These are phyloP conservation scores for Colletotrichum eremochloae DNA, from an alignment of 2,329 filamentous ascomycete species.

Conservation along the genomic window DNA sequence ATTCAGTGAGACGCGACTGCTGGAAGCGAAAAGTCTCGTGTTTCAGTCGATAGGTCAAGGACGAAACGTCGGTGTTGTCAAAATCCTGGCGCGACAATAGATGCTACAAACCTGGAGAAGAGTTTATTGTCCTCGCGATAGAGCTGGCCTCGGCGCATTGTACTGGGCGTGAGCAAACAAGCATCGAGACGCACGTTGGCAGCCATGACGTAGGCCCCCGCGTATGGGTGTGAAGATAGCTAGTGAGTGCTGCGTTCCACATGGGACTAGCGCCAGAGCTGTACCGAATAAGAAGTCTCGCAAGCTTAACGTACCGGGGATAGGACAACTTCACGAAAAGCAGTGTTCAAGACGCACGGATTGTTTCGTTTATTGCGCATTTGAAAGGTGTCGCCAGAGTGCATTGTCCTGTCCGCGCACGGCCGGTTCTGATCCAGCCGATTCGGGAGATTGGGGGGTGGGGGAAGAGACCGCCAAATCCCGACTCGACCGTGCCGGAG, in stretches of 20 bases:
- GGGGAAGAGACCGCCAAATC: neutral
- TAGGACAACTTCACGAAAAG: neutral
- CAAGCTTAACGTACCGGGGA: neutral
- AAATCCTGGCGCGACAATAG: neutral
- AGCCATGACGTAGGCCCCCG: conserved; percentile 33
- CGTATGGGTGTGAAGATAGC: conserved; percentile 5
- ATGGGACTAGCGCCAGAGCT: conserved; percentile 22
- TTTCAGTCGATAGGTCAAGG: neutral
- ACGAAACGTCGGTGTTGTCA: neutral
- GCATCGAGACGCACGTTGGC: conserved; percentile 19
- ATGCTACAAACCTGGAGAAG: neutral
- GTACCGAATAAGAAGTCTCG: neutral
- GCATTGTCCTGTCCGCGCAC: neutral
- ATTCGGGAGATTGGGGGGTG: neutral
- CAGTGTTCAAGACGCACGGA: neutral
- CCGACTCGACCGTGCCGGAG: neutral
- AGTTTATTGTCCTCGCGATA: neutral
- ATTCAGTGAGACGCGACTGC: neutral
- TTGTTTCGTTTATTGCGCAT: neutral
- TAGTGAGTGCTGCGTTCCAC: neutral
- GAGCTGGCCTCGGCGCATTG: neutral
- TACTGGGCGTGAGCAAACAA: conserved; percentile 4
- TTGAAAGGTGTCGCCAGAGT: neutral
- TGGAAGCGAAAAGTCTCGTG: too few species aligned
- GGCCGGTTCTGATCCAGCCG: neutral